Base-by-base conservation (phyloP, 257 asterid genomes). In the Primulina huaijiensis region DNA sequence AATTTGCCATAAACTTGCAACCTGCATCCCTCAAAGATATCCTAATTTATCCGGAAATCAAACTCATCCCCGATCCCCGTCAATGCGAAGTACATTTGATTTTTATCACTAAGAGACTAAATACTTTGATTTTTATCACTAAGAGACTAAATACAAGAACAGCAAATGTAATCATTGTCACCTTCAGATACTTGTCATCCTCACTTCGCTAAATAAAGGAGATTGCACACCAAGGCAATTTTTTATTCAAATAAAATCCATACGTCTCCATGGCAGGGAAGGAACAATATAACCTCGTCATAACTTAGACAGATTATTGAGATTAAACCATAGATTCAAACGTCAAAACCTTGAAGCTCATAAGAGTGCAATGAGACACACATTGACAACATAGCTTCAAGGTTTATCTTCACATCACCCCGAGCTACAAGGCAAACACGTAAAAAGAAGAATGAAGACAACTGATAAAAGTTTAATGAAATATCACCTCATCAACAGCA, bases 401-500 rank as follows among this genome's bases (percentile, higher is more conserved):
- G 40, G 73, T 50, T 23, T 38, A 29, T 60, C 40, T 37, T 30
- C 16, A 19, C 21, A 35, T 35, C 25, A 23, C 30, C 12, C 58
- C 46, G 14, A 14, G 20, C 10, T 50, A 62, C 21, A 52, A 23
- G 31, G 17, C 56, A 16, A 31, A 7, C n/a, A 46, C 14, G 53
- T 37, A 21, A 61, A 58, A 17, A 61, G 25, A 59, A 64, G 25
- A 59, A 46, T 14, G 25, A 57, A 56, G 2, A 56, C 17, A 57
- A 33, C 7, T 19, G 60, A 67, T 57, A 61, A 72, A 40, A 16
- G 2, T 43, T 65, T 19, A 43, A 57, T 33, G 68, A 52, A 38
- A 57, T 17, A 31, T 74, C 75, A 90, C 98, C 98, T 92, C 97
- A 70, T 92, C 98, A 73, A 92, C 68, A 64, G 97, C 84, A 66